Evolutionary conservation across 306 rosid genomes (phyloP).

Genomic region (Myrica gale): DNA sequence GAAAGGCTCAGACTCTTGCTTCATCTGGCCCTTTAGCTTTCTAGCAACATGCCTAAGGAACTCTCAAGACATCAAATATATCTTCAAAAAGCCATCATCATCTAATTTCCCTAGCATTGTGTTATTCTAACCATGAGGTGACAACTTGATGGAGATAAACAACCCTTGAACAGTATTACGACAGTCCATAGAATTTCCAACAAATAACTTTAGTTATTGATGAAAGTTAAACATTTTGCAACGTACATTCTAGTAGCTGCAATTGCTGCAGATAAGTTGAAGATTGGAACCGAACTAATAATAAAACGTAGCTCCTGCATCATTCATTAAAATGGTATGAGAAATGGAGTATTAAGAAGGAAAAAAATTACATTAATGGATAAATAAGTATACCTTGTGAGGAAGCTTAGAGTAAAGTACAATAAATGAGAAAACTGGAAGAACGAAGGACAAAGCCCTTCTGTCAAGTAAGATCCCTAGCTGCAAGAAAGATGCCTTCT

Average conservation of each 20-base stretch:
- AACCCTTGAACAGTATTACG: neutral
- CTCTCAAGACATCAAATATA: neutral
- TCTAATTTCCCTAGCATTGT: neutral
- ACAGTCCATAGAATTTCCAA: neutral
- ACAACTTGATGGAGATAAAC: neutral
- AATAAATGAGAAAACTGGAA: slow-evolving; percentile 78
- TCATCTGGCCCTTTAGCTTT: neutral
- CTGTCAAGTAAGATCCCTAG: slow-evolving; percentile 75
- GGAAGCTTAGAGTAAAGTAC: slow-evolving; percentile 90
- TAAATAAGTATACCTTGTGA: slow-evolving; percentile 65
- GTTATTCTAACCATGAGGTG: too few species aligned
- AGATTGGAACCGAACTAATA: slow-evolving; percentile 75
- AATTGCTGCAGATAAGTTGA: slow-evolving; percentile 88
- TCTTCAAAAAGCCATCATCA: neutral
- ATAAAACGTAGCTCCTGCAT: slow-evolving; percentile 96
- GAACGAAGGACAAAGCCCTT: slow-evolving; percentile 52
- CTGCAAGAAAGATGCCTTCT: slow-evolving; percentile 51
- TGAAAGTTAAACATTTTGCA: slow-evolving; percentile 2
- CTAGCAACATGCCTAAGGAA: neutral
- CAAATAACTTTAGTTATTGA: slow-evolving; percentile 3
- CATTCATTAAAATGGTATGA: slow-evolving; percentile 26
- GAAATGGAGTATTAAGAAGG: neutral
- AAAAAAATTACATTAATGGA: too few species aligned
- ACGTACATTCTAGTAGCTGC: slow-evolving; percentile 82
- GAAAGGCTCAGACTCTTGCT: neutral